Evolutionary conservation across 1,284 basidiomycete genomes (phyloP), one percentile per base, ranked within the genome.

Genomic region (Porogramme epimiltina): DNA sequence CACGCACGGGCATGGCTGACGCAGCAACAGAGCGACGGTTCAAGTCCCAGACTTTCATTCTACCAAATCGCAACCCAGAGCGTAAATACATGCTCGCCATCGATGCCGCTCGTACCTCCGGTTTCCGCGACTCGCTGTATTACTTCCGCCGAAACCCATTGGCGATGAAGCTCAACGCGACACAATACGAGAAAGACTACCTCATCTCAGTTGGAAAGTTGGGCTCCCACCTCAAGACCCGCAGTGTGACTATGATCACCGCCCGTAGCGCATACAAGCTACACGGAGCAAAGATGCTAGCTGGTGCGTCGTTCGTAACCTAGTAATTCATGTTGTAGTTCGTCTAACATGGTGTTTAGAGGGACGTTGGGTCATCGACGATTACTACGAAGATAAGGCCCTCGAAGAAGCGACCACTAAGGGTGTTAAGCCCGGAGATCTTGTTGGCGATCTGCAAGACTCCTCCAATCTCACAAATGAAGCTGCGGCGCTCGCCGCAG

Each of bases 111-210:
- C 86, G 96, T 23, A 92, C 92, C 3, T 95, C 93, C 36, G 97
- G 96, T 2, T 98, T 95, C 73, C 85, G 93, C 50, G 97, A 99
- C 71, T 98, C 95, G 9, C 77, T 98, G 11, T 98, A 97, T 70
- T 98, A 98, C 70, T 96, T 98, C 73, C 88, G 97, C 11, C 82
- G 92, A 5, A 96, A 96, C 62, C 86, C 87, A 0, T 82, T 93
- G 28, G 89, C 97, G 20, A 80, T 94, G 76, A 98, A 98, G 71
- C 79, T 97, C 49, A 89, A 88, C 59, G 90, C 92, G 34, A 88
- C 86, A 0, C 87, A 91, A 49, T 78, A 82, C 18, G 96, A 98
- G 71, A 95, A 98, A 68, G 93, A 97, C 60, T 85, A 87, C 62
- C 84, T 99, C 62, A 97, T 98, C 62, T 82, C 85, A 31, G 82